Evolutionary conservation across 768 basidiomycete species (phyloP).

Genomic region (Suillus fuscotomentosus): DNA sequence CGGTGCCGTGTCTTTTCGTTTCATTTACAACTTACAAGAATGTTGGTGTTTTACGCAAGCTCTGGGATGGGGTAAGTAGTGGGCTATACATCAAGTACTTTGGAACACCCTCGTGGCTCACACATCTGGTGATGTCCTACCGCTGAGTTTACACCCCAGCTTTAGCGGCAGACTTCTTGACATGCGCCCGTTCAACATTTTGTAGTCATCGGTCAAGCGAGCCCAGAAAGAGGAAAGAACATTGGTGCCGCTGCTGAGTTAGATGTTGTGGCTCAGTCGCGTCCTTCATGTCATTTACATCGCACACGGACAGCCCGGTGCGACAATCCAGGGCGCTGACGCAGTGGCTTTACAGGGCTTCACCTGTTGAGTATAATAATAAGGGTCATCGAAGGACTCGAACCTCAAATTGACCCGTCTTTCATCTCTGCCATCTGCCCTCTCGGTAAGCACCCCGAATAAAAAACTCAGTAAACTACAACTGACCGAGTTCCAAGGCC

Average conservation of each 20-base stretch:
- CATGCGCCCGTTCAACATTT: not conserved
- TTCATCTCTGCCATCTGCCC: too few species aligned
- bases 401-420: not conserved
- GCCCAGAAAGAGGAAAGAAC: not conserved
- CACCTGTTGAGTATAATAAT: not conserved
- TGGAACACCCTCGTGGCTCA: not conserved
- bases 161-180: not conserved
- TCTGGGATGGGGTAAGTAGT: not conserved
- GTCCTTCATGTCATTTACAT: not conserved
- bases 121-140: not conserved
- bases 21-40: not conserved
- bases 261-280: not conserved
- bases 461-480: too few species aligned
- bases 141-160: not conserved
- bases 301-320: not conserved
- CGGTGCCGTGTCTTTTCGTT: not conserved
- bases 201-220: not conserved
- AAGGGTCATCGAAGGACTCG: not conserved
- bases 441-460: too few species aligned
- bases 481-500: too few species aligned
- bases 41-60: not conserved
- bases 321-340: not conserved
- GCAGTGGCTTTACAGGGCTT: not conserved
- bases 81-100: not conserved
- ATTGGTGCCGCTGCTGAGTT: not conserved